Evolutionary conservation across 2,329 filamentous ascomycete genomes (phyloP), one percentile per base, ranked within the genome.

Genomic region (Penicillium sp.): DNA sequence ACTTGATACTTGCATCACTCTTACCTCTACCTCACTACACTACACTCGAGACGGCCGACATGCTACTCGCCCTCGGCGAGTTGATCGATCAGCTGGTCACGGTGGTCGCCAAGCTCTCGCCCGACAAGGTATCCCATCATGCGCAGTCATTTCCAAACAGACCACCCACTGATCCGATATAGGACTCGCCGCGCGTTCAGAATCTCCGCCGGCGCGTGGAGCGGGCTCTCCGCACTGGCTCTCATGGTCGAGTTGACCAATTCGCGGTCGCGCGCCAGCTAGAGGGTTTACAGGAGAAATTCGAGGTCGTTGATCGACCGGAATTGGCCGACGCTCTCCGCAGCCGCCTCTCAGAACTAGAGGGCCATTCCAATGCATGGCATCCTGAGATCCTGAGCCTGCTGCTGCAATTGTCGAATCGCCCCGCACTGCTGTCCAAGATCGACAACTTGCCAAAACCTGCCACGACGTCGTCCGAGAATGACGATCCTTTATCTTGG

Each of bases 241-340:
- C 72, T 40, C 84, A 83, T 67, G 75, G 82, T 27, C 82, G 87
- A 30, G 90, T 87, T 1, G 90, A 93, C 64, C 88, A 90, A 59
- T 92, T 92, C 65, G 85, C 89, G 37, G 83, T 92, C 17, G 75
- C 81, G 32, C 80, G 80, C 30, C 80, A 80, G 29, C 77, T 93
- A 2, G 78, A 84, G 42, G 89, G 89, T 1, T 78, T 97, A 2
- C 87, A 92, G 60, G 94, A 97, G 74, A 91, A 93, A 62, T 94
- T 97, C 62, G 83, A 85, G 26, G 81, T 97, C 47, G 80, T 90
- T 41, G 87, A 89, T 65, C 85, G 89, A 55, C 92, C 97, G 62
- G 84, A 84, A 32, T 76, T 97, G 21, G 90, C 91, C 10, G 86
- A 92, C 67, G 86, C 85, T 5, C 74, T 91, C 29, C 75, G 78